Evolutionary conservation across 306 rosid genomes (phyloP).

Genomic region (Lablab purpureus): DNA sequence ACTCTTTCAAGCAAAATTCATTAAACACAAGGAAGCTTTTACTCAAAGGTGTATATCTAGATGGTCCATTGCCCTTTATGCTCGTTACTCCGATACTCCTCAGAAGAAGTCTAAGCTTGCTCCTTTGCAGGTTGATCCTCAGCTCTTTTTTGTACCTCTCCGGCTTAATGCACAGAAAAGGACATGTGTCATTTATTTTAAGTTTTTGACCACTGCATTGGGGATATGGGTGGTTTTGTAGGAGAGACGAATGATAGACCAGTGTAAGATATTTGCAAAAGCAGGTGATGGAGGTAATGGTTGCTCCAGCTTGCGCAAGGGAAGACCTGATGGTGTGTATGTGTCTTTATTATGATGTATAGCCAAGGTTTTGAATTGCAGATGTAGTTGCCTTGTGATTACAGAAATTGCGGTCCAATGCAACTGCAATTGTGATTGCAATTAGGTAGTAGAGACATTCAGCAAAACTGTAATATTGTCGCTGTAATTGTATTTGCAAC

Average conservation of each 20-base stretch:
- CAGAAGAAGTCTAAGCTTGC: slow-evolving; percentile 75
- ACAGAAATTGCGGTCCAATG: not conserved
- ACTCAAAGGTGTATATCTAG: slow-evolving; percentile 53
- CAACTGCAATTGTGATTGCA: not conserved
- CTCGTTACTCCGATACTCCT: slow-evolving; percentile 60
- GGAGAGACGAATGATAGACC: slow-evolving; percentile 95
- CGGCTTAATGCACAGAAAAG: slow-evolving; percentile 15
- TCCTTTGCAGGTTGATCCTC: slow-evolving; percentile 78
- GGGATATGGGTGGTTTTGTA: slow-evolving; percentile 47
- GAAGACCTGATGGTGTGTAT: slow-evolving; percentile 74
- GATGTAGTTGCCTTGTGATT: not conserved
- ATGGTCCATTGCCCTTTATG: slow-evolving; percentile 55
- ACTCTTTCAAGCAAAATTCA: slow-evolving; percentile 51
- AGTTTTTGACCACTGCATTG: slow-evolving; percentile 31
- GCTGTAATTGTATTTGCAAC: not conserved
- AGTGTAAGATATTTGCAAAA: slow-evolving; percentile 73
- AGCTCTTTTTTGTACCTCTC: slow-evolving; percentile 34
- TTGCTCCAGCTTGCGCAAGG: slow-evolving; percentile 74
- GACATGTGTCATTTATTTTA: slow-evolving; percentile 18
- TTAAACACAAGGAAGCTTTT: slow-evolving; percentile 51
- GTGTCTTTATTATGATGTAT: slow-evolving; percentile 6
- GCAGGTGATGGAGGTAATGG: slow-evolving; percentile 96
- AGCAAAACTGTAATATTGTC: not conserved
- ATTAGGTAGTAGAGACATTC: slow-evolving; percentile 6
- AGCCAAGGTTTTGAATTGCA: not conserved